These are phyloP conservation scores for Cladosporium halotolerans DNA, from an alignment of 2,329 filamentous ascomycete species.

Conservation along the genomic window DNA sequence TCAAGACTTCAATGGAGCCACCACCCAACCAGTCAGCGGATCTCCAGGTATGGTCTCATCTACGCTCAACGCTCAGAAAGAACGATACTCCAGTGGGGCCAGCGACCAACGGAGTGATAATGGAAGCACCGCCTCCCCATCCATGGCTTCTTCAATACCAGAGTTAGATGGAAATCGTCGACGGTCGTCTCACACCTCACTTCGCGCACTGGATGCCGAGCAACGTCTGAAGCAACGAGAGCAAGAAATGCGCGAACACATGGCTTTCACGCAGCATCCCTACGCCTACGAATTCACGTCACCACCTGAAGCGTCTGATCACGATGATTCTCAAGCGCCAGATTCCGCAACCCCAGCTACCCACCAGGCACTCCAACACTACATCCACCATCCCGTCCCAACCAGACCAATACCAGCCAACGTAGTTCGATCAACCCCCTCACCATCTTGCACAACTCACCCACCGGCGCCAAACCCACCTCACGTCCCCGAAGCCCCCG, in stretches of 20 bases:
- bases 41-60: neutral
- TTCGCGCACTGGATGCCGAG: constrained; percentile 8
- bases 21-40: neutral
- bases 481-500: constrained; percentile 26
- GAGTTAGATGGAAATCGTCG: constrained; percentile 7
- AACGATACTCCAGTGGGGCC: neutral
- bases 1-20: constrained; percentile 13
- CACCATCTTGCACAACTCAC: constrained; percentile 14
- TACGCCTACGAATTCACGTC: constrained; percentile 1
- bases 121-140: constrained; percentile 8
- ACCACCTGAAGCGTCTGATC: neutral
- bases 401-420: constrained; percentile 1
- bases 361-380: constrained; percentile 3
- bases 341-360: neutral
- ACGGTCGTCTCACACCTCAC: neutral
- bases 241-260: constrained; percentile 21
- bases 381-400: constrained; percentile 3
- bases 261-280: constrained; percentile 17
- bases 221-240: constrained; percentile 19
- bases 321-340: neutral
- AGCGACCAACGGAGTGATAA: neutral
- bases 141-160: neutral
- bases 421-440: neutral
- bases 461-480: constrained; percentile 23
- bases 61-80: neutral